Evolutionary conservation across 305 asterid species (phyloP).

Genomic region (Salvia sclarea): DNA sequence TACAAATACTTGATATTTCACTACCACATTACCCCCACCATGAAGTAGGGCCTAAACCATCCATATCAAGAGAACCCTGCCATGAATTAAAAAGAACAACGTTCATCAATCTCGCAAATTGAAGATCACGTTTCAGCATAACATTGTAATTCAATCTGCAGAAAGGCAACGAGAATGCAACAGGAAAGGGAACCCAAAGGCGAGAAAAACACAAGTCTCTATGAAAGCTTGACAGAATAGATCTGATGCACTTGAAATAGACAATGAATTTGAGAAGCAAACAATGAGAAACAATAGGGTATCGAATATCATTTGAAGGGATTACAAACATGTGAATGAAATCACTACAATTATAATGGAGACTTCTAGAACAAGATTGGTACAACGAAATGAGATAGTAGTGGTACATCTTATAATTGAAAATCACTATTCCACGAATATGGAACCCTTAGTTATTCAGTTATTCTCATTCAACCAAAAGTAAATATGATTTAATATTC

Average conservation of each 20-base stretch:
- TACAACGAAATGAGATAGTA: not conserved
- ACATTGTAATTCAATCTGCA: not conserved
- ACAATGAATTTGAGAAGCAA: not conserved
- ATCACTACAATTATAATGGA: not conserved
- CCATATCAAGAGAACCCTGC: constrained; percentile 82
- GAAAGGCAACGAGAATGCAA: not conserved
- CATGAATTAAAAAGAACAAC: not conserved
- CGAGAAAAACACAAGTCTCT: not conserved
- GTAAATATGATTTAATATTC: too few relatives aligned
- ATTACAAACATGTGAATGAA: not conserved
- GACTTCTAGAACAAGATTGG: not conserved
- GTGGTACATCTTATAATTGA: too few relatives aligned
- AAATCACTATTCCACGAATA: too few relatives aligned
- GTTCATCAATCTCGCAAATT: not conserved
- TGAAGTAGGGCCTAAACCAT: constrained; percentile 81
- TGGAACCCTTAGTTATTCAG: too few relatives aligned
- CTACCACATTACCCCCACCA: constrained; percentile 62
- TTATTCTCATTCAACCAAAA: too few relatives aligned
- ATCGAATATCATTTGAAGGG: too few relatives aligned
- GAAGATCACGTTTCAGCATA: not conserved
- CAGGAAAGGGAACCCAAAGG: not conserved
- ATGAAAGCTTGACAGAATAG: not conserved
- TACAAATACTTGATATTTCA: not conserved
- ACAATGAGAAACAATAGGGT: too few relatives aligned
- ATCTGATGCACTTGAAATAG: not conserved